These are phyloP conservation scores for Mallotus repandus DNA, from an alignment of 441 rosid genomes.

Conservation along the genomic window DNA sequence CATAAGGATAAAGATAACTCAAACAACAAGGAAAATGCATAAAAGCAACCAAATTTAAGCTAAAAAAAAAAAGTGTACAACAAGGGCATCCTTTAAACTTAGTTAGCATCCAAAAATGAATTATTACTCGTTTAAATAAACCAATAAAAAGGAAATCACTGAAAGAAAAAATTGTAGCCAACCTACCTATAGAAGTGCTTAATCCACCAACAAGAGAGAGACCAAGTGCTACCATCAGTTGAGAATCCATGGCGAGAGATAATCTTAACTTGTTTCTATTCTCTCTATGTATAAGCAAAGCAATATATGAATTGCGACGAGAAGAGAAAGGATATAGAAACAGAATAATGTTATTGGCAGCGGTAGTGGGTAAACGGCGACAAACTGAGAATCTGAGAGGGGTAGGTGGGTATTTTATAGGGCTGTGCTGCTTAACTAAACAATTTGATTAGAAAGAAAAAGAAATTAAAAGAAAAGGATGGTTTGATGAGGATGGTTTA, in stretches of 20 bases:
- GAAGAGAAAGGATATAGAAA: background rate
- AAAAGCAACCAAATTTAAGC: background rate
- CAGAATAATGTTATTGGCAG: no score
- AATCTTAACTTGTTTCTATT: no score
- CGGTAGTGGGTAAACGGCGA: no score
- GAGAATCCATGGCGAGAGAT: slow-evolving; percentile 57
- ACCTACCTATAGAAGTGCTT: slow-evolving; percentile 83
- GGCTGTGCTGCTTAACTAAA: background rate
- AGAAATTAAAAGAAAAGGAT: slow-evolving; percentile 6
- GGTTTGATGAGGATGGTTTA: background rate
- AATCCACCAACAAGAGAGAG: slow-evolving; percentile 92
- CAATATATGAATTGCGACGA: no score
- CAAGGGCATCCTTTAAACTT: no score
- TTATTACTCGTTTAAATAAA: no score
- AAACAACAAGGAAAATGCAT: background rate
- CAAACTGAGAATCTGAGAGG: no score
- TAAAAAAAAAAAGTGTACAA: no score
- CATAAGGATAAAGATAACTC: no score
- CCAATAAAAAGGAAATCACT: background rate
- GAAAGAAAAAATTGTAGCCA: background rate
- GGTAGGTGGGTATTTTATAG: background rate
- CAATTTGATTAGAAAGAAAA: background rate
- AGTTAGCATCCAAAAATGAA: no score
- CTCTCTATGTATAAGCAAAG: no score
- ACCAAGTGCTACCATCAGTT: slow-evolving; percentile 75